Evolutionary conservation across 2,329 filamentous ascomycete species (phyloP), one percentile per base, ranked within the genome.

Genomic region (Rasamsonia emersonii): DNA sequence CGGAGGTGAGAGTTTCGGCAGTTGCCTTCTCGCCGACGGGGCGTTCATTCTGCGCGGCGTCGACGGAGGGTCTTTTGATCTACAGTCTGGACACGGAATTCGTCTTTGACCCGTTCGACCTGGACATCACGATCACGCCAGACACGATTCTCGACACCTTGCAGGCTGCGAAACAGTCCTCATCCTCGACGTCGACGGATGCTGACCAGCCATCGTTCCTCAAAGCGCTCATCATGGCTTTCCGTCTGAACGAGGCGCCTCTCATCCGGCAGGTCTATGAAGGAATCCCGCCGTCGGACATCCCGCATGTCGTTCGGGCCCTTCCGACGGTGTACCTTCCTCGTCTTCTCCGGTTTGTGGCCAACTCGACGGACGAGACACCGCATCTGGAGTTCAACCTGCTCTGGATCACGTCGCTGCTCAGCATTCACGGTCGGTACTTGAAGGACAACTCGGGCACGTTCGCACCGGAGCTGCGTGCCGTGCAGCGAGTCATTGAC

Each of bases 351-450:
- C 81, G 86, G 27, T 93, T 94, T 44, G 82, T 96, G 5, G 86
- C 86, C 2, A 73, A 81, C 7, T 84, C 93, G 50, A 83, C 85
- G 1, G 89, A 96, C 48, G 79, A 89, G 52, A 88, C 82, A 2
- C 89, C 88, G 2, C 89, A 95, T 65, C 73, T 98, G 4, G 91
- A 98, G 61, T 93, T 96, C 61, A 93, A 91, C 49, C 65, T 98
- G 26, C 65, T 89, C 6, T 98, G 91, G 91, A 82, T 95, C 50
- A 84, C 91, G 57, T 77, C 84, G 1, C 44, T 79, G 7, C 68
- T 96, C 37, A 81, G 82, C 47, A 78, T 77, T 46, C 89, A 96
- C 55, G 91, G 91, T 19, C 71, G 81, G 14, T 89, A 82, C 69
- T 71, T 98, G 47, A 82, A 85, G 37, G 82, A 88, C 20, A 82